Percentiles rank a stretch among this genome's conserved stretches.
Evolutionary conservation across 2,329 filamentous ascomycete species (phyloP).

Genomic region (Penicillium vulpinum): DNA sequence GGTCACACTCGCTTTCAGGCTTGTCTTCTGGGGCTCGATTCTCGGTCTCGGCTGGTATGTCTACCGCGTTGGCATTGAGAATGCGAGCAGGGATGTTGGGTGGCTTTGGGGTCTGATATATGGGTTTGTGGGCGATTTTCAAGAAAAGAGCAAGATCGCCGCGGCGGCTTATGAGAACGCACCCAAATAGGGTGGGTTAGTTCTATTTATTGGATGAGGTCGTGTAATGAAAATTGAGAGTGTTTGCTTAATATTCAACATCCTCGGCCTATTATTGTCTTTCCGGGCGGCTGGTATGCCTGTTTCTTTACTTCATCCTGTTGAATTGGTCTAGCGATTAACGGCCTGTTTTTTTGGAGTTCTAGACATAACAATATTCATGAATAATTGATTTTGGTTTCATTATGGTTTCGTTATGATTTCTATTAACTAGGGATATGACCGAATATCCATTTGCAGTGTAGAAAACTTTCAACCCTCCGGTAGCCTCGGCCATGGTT

Average conservation of each 20-base stretch:
- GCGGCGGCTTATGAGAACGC: slow-evolving; percentile 47
- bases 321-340: background rate
- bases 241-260: background rate
- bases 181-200: slow-evolving; percentile 50
- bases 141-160: slow-evolving; percentile 28
- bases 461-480: background rate
- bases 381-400: background rate
- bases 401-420: slow-evolving; percentile 2
- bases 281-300: background rate
- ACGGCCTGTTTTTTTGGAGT: background rate
- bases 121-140: slow-evolving; percentile 62
- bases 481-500: background rate
- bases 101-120: slow-evolving; percentile 66
- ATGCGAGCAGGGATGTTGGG: slow-evolving; percentile 35
- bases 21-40: slow-evolving; percentile 66
- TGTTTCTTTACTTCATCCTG: background rate
- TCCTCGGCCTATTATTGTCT: slow-evolving; percentile 22
- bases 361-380: background rate
- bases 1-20: slow-evolving; percentile 63
- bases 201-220: background rate
- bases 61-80: slow-evolving; percentile 45
- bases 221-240: background rate
- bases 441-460: background rate
- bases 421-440: background rate
- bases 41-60: slow-evolving; percentile 57